Evolutionary conservation across 257 asterid species (phyloP).

Genomic region (Solanum lycopersicoides): DNA sequence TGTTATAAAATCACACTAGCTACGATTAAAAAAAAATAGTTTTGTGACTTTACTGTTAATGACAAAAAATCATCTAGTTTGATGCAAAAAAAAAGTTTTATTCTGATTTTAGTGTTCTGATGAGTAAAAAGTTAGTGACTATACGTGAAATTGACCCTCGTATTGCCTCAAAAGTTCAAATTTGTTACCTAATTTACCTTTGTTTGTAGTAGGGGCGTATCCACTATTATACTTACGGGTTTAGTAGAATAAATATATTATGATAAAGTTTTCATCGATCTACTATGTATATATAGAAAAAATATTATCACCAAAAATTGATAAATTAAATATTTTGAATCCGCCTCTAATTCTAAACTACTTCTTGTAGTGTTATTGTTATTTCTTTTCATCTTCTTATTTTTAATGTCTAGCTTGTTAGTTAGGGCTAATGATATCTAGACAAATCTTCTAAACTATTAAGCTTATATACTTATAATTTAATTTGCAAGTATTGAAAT

Average conservation of each 20-base stretch:
- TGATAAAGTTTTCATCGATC: neutral
- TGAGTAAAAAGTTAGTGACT: neutral
- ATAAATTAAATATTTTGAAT: neutral
- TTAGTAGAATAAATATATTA: neutral
- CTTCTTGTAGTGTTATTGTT: neutral
- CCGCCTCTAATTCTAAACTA: neutral
- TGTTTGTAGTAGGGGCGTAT: neutral
- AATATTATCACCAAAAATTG: neutral
- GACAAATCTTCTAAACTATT: neutral
- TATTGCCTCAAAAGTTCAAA: neutral
- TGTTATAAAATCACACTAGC: neutral
- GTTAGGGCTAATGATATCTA: neutral
- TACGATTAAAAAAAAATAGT: neutral
- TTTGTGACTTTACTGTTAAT: neutral
- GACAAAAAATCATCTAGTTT: neutral
- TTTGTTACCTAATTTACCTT: neutral
- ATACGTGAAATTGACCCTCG: neutral
- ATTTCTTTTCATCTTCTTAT: neutral
- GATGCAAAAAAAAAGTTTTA: neutral
- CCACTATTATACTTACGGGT: neutral
- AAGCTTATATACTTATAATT: neutral
- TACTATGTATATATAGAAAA: neutral
- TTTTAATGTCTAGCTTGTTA: neutral
- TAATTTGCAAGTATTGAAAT: neutral
- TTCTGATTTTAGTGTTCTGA: neutral